Evolutionary conservation across 495 filamentous ascomycete species (phyloP), one percentile per base, ranked within the genome.

Genomic region (Amniculicola lignicola): DNA sequence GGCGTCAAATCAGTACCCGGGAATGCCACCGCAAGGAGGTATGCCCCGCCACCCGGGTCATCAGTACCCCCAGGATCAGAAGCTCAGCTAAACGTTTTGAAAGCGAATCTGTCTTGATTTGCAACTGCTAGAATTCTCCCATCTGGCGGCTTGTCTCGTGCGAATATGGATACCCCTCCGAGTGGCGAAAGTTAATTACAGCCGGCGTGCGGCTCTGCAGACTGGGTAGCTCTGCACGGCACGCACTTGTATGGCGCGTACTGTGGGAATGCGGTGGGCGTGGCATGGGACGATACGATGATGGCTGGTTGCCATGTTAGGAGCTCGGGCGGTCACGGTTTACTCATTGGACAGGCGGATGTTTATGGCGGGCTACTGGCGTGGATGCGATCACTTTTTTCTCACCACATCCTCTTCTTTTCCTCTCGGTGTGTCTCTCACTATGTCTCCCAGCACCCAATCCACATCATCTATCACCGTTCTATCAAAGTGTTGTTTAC

Each of bases 1-100:
- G 41, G 37, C 37, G 6, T 54, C 63, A 44, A 64, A 66, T 36
- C 65, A 60, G 45, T 73, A 73, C 53, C 65, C 71, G 5, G 64
- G 65, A 0, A 58, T 61, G 58, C 63, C 66, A 12, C 65, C 67
- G 44, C 67, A 69, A 44, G 46, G 51, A 6, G 49, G 57, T 2
- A 64, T 64, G 60, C 38, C 54, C 9, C 58, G 59, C 21, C 66
- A 68, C 40, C 63, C 66, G 5, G 60, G 62, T 14, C 66, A 68
- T 11, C 63, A 64, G 19, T 68, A 66, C 51, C 43, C 57, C 9
- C 55, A 54, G 36, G 62, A 65, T 37, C 57, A 65, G 31, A 65
- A 65, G 48, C 52, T 65, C 19, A 64, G 57, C 25, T 61, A 55
- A 57, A 47, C 38, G 28, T 51, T 45, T 39, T 55, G 44, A 40